These are phyloP conservation scores for Mortierella sp. DNA, from an alignment of 371 early-diverging fungal genomes.

Conservation along the genomic window DNA sequence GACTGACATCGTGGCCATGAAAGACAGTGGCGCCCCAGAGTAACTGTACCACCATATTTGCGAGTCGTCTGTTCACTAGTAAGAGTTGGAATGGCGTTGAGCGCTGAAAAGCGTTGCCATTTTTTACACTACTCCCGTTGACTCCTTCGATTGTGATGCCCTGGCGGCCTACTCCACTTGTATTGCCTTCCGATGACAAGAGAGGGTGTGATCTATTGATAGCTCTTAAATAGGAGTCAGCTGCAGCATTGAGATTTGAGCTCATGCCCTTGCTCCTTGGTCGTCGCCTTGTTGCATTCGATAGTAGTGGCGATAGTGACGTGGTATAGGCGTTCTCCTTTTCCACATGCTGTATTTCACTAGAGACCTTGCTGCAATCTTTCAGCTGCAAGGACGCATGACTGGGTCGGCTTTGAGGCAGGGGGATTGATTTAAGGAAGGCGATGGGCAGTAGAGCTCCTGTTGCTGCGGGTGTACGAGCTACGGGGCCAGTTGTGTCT, in stretches of 20 bases:
- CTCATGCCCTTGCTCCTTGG: constrained; percentile 17
- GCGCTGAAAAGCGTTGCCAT: neutral
- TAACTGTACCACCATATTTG: constrained; percentile 20
- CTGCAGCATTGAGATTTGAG: constrained; percentile 10
- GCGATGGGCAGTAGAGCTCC: constrained; percentile 6
- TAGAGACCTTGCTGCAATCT: neutral
- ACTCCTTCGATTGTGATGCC: neutral
- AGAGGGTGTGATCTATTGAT: constrained; percentile 2
- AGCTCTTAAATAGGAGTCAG: constrained; percentile 7
- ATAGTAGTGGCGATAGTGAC: neutral
- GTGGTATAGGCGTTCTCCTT: constrained; percentile 8
- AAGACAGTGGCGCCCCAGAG: constrained; percentile 39
- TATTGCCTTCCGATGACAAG: neutral
- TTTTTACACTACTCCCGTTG: neutral
- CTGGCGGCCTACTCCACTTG: neutral
- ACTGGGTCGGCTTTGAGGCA: constrained; percentile 7
- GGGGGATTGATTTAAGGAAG: constrained; percentile 14
- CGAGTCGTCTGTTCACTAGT: constrained; percentile 33
- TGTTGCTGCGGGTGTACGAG: neutral
- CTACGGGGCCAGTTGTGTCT: neutral
- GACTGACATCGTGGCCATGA: constrained; percentile 38
- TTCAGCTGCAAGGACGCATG: constrained; percentile 1
- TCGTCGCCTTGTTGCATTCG: constrained; percentile 17
- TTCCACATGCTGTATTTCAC: constrained; percentile 1
- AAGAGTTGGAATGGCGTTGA: constrained; percentile 33